Evolutionary conservation across 176 grass and related monocot species (phyloP).

Genomic region (Phoenix dactylifera): DNA sequence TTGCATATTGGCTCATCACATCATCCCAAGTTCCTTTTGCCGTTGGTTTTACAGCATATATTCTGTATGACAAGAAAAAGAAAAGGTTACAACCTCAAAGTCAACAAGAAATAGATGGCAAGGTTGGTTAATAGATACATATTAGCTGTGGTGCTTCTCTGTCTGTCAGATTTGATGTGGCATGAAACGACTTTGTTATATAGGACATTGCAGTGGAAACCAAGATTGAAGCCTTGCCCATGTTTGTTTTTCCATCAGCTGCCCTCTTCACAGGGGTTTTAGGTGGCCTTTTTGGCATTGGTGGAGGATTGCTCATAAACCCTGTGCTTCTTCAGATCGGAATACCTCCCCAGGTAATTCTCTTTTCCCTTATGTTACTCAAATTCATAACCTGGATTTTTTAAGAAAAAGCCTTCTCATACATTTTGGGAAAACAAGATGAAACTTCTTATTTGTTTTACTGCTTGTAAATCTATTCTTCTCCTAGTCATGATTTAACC

Average conservation of each 20-base stretch:
- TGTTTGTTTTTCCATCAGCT: slow-evolving; percentile 30
- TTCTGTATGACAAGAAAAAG: background rate
- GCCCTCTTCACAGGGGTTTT: slow-evolving; percentile 62
- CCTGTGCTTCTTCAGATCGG: slow-evolving; percentile 82
- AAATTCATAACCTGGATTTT: too few species aligned
- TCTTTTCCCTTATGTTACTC: too few species aligned
- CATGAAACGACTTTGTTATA: too few species aligned
- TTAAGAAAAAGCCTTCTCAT: too few species aligned
- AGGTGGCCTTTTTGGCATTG: slow-evolving; percentile 83
- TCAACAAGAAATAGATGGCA: background rate
- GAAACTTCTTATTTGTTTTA: too few species aligned
- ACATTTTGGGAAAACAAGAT: too few species aligned
- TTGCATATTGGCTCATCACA: background rate
- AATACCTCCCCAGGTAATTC: slow-evolving; percentile 48
- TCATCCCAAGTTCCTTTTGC: slow-evolving; percentile 1
- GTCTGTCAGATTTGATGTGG: too few species aligned
- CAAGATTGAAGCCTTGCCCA: slow-evolving; percentile 23
- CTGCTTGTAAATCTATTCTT: too few species aligned
- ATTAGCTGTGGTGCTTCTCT: too few species aligned
- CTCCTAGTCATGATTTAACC: too few species aligned
- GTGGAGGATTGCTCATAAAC: slow-evolving; percentile 67
- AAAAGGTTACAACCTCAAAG: background rate
- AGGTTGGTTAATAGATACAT: background rate
- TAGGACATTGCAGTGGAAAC: background rate
- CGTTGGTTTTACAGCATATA: background rate